Conservation (phyloP, 352 stramenopile species). For the Globisporangium splendens region DNA sequence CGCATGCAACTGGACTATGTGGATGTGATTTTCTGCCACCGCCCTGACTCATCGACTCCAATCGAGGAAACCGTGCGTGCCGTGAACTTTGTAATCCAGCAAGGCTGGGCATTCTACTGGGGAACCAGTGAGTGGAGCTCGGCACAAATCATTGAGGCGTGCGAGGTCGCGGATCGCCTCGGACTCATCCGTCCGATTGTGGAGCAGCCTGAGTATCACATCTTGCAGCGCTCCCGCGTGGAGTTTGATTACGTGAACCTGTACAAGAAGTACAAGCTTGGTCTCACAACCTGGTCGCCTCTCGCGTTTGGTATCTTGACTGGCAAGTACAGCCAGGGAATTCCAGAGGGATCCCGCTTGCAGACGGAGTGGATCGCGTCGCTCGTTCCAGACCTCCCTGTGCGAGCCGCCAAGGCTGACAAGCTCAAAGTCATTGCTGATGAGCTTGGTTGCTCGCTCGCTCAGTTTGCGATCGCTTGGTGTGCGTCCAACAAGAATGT, state of each 20-base stretch:
- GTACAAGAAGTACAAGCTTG: conserved; percentile 53
- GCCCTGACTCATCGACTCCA: conserved; percentile 22
- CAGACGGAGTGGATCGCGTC: not conserved
- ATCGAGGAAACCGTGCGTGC: conserved; percentile 41
- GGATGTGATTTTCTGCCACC: conserved; percentile 48
- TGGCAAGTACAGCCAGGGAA: conserved; percentile 47
- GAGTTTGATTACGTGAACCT: conserved; percentile 46
- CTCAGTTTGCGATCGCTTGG: not conserved
- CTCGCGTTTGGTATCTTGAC: conserved; percentile 45
- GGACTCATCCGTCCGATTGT: conserved; percentile 24
- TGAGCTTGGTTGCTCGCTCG: conserved; percentile 5
- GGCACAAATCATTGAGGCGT: conserved; percentile 47
- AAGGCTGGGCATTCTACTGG: conserved; percentile 40
- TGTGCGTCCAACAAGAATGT: too few species aligned
- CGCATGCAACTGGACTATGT: conserved; percentile 49
- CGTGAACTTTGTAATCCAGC: conserved; percentile 38
- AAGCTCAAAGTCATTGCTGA: conserved; percentile 17
- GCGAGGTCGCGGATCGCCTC: conserved; percentile 27
- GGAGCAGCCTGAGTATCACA: conserved; percentile 56
- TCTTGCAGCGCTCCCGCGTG: conserved; percentile 48
- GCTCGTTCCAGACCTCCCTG: conserved; percentile 17
- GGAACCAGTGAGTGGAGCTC: conserved; percentile 50
- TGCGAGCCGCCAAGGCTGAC: conserved; percentile 13
- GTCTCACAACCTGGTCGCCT: conserved; percentile 49
- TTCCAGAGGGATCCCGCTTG: conserved; percentile 27